Base-by-base conservation (phyloP, 805 yeast species). In the Metschnikowia amazonensis region DNA sequence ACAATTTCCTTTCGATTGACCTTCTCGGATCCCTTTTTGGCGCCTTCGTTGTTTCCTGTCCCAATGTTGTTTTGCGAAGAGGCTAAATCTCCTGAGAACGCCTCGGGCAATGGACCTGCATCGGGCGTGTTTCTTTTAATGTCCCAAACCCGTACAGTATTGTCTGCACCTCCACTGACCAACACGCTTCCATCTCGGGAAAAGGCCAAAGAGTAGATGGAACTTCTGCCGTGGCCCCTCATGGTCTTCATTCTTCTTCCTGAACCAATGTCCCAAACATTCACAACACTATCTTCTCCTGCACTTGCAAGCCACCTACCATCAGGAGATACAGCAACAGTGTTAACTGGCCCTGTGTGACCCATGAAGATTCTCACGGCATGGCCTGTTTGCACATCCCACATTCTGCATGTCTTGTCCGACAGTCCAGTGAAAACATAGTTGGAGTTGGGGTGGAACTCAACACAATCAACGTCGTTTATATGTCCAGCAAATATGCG, bases 401-500 rank as follows among this genome's bases (percentile, higher is more conserved):
- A 94, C 97, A 94, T 90, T 52, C 99, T 77, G 60, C 95, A 85
- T 0, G 98, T 89, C 67, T 89, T 89, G 67, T 94, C 99, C 51
- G 90, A 80, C 5, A 96, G 88, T 5, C 99, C 99, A 0, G 99
- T 92, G 60, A 94, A 83, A 5, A 94, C 82, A 62, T 94, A 94
- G 40, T 90, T 86, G 7, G 97, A 90, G 64, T 94, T 94, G 21
- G 99, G 98, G 68, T 94, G 99, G 77, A 92, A 94, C 41, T 82
- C 83, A 30, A 92, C 95, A 55, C 92, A 82, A 62, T 94, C 98
- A 31, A 94, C 98, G 69, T 94, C 99, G 59, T 89, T 86, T 58
- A 90, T 77, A 67, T 94, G 99, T 0, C 99, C 99, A 0, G 98
- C 98, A 72, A 94, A 92, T 21, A 94, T 87, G 55, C 99, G 76